A percentile compares a stretch with the other conserved stretches of the same genome.
phyloP scores from a whole-genome alignment of 352 stramenopile species.

The Globisporangium echinulatum region DNA sequence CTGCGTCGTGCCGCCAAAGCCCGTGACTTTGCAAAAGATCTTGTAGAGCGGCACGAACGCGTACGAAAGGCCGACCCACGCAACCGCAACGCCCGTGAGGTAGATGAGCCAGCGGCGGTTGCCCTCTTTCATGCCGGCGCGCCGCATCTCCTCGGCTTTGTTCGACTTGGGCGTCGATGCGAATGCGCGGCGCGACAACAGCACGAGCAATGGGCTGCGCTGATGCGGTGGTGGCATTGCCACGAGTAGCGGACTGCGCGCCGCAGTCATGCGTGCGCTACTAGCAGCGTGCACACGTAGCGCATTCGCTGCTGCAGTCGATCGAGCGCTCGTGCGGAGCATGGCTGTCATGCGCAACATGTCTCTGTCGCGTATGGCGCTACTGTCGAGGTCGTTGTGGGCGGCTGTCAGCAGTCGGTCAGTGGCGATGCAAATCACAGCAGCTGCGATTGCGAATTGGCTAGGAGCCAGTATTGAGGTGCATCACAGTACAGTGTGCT shows the following conservation, averaged over 20 bases:
- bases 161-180: constrained; percentile 34
- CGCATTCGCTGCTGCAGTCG: neutral
- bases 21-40: constrained; percentile 98
- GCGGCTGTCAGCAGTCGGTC: neutral
- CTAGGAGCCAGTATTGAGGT: neutral
- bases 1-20: constrained; percentile 94
- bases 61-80: constrained; percentile 93
- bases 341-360: constrained; percentile 11
- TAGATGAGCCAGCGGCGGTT: constrained; percentile 93
- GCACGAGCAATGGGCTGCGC: neutral
- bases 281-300: neutral
- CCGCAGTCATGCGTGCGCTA: neutral
- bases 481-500: neutral
- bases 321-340: neutral
- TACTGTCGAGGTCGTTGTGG: no score
- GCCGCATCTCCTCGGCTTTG: constrained; percentile 31
- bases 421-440: neutral
- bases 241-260: no score
- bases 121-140: constrained; percentile 63
- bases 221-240: neutral
- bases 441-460: neutral
- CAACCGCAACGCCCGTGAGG: constrained; percentile 88
- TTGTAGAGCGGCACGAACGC: constrained; percentile 98
- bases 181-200: constrained; percentile 29
- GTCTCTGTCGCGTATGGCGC: constrained; percentile 2